A percentile compares a stretch with the other conserved stretches of the same genome.
Conservation (phyloP, 73 alveolate species). For the Loxodes magnus region DNA sequence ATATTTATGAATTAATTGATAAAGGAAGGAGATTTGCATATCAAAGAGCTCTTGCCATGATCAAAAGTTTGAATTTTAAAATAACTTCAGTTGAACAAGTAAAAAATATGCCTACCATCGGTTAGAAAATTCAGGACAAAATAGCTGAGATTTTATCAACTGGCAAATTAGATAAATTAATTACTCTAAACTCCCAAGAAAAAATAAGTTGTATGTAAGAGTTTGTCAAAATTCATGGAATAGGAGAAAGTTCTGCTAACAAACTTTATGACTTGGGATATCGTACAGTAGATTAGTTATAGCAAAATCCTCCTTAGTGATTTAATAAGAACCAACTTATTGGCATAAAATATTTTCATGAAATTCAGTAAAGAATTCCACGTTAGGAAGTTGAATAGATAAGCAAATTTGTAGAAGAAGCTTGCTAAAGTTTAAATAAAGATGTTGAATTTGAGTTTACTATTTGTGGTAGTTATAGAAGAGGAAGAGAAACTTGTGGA, state of each 20-base stretch:
- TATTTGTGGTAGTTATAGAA: slow-evolving; percentile 87
- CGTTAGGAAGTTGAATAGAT: slow-evolving; percentile 79
- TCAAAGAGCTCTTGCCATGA: slow-evolving; percentile 40
- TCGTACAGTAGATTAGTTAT: slow-evolving; percentile 57
- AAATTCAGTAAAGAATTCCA: slow-evolving; percentile 68
- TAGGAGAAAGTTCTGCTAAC: slow-evolving; percentile 81
- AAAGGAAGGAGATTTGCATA: slow-evolving; percentile 62
- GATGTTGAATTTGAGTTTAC: slow-evolving; percentile 39
- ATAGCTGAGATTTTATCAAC: slow-evolving; percentile 77
- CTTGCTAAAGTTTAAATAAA: slow-evolving; percentile 31
- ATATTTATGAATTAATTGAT: slow-evolving; percentile 47
- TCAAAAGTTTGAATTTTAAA: slow-evolving; percentile 33
- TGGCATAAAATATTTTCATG: slow-evolving; percentile 80
- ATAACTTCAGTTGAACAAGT: slow-evolving; percentile 44
- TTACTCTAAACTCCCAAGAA: slow-evolving; percentile 54
- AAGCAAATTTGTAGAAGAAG: slow-evolving; percentile 49
- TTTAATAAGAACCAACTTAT: slow-evolving; percentile 55
- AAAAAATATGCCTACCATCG: slow-evolving; percentile 43
- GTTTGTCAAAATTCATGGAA: slow-evolving; percentile 84
- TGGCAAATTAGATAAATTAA: slow-evolving; percentile 66
- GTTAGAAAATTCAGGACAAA: slow-evolving; percentile 73
- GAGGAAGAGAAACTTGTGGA: slow-evolving; percentile 90
- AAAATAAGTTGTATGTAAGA: slow-evolving; percentile 49
- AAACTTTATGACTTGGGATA: slow-evolving; percentile 74
- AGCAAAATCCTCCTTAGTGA: slow-evolving; percentile 39